Base-by-base conservation (phyloP, 2,329 filamentous ascomycete genomes). In the Fusarium incarnatum region DNA sequence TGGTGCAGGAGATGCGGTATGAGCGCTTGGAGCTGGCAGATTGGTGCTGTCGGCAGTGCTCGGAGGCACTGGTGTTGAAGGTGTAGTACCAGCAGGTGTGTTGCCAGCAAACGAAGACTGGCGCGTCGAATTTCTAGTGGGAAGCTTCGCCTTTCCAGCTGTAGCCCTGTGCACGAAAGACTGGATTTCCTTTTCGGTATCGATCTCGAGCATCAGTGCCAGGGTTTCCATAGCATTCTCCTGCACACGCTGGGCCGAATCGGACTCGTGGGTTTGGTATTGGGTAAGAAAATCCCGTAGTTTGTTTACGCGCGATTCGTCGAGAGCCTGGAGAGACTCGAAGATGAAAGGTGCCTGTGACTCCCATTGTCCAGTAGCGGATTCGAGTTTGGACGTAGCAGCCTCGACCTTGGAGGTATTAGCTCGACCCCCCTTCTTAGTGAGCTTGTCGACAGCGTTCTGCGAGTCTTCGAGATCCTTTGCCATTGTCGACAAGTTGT, bases 331-430 rank as follows among this genome's bases (percentile, higher is more conserved):
- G 27, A 99, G 87, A 65, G 91, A 92, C 81, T 99, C 96, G 77
- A 97, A 98, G 65, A 98, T 92, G 80, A 93, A 98, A 2, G 96
- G 96, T 16, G 96, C 94, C 79, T 97, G 94, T 1, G 94, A 94
- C 59, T 97, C 91, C 96, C 96, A 99, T 78, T 97, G 92, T 71
- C 91, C 87, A 46, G 86, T 88, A n/a, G 94, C 91, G 64, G 89
- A 89, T 69, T 97, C 92, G 45, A 97, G 88, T 70, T 90, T 91
- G 20, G 88, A 84, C 13, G 88, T 86, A 15, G 94, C 94, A 67
- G 86, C 87, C 45, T 94, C 92, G 41, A 96, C 88, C 80, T 96
- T 97, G 62, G 89, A 88, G 4, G 91, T 87, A 74, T 89, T 94
- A 44, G 91, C 89, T 80, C 91, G 94, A 56, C 87, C 87, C 65